Evolutionary conservation across 1,139 yeast genomes (phyloP), one percentile per base, ranked within the genome.

Genomic region (Kodamaea derodonti): DNA sequence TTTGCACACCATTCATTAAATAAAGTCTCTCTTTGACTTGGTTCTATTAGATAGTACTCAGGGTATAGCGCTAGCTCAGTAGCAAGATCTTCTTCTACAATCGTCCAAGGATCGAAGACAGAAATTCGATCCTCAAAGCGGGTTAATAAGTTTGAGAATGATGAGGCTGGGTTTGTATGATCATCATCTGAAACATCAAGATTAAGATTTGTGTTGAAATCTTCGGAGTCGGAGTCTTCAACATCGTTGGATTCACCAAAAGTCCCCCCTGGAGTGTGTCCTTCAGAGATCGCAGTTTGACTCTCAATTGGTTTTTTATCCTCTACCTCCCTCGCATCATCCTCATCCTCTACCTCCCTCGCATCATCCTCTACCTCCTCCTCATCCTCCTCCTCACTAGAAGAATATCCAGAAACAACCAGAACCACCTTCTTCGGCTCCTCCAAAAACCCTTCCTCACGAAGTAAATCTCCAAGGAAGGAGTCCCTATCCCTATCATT

Each of bases 1-100:
- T n/a, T n/a, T n/a, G n/a, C n/a, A 17, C 35, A 34, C 40, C 40
- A 37, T 17, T 37, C 32, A 13, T 34, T 29, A 27, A 34, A 37
- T 1, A 17, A 26, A 5, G 18, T 27, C 23, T 37, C 41, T 8
- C 35, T 30, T 8, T 32, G 34, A 8, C 14, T 20, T 7, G 37
- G 28, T 8, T 24, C 22, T 4, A 32, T 6, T 4, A 32, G 26
- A 24, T 29, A 67, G 44, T 48, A 68, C n/a, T 51, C 58, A 1
- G 71, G 64, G 24, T 45, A 37, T 27, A 51, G 49, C 8, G 53
- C 56, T 14, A 69, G 49, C 14, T 58, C 60, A 2, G 47, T 32
- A 9, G 65, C 50, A 13, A 62, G 44, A 18, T 62, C 66, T 34
- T 68, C 73, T 40, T 66, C 67, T 1, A 68, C 57, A 18, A 69